phyloP scores from a whole-genome alignment of 1,139 yeast species.

The Saccharomyces pastorianus region DNA sequence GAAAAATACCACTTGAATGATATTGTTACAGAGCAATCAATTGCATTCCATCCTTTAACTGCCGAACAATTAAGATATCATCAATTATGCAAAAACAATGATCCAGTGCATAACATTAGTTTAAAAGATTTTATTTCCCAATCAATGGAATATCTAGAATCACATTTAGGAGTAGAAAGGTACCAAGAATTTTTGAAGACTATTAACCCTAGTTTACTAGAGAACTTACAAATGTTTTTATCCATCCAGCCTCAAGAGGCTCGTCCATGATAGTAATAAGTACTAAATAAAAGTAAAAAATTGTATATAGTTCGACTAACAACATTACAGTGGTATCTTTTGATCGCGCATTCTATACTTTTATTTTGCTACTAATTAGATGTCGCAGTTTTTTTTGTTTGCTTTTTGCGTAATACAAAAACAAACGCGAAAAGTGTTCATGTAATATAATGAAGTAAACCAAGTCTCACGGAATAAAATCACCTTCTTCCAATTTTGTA shows the following conservation, averaged over 20 bases:
- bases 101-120: constrained; percentile 54
- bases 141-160: constrained; percentile 28
- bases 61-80: constrained; percentile 54
- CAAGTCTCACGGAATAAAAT: background rate
- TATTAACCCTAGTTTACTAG: constrained; percentile 27
- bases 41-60: constrained; percentile 30
- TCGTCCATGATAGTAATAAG: background rate
- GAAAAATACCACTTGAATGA: constrained; percentile 55
- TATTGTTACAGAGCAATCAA: constrained; percentile 28
- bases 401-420: constrained; percentile 1
- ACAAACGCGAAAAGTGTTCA: background rate
- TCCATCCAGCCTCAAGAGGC: constrained; percentile 11
- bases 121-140: constrained; percentile 35
- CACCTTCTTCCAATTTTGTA: background rate
- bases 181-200: constrained; percentile 24
- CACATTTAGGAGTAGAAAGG: constrained; percentile 25
- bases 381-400: background rate
- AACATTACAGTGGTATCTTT: background rate
- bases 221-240: constrained; percentile 32
- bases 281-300: background rate
- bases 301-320: background rate
- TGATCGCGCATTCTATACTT: background rate
- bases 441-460: background rate
- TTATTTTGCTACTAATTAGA: background rate
- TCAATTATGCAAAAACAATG: constrained; percentile 39